Conservation (phyloP, 1,284 basidiomycete species). For the Xanthoconium separans region DNA sequence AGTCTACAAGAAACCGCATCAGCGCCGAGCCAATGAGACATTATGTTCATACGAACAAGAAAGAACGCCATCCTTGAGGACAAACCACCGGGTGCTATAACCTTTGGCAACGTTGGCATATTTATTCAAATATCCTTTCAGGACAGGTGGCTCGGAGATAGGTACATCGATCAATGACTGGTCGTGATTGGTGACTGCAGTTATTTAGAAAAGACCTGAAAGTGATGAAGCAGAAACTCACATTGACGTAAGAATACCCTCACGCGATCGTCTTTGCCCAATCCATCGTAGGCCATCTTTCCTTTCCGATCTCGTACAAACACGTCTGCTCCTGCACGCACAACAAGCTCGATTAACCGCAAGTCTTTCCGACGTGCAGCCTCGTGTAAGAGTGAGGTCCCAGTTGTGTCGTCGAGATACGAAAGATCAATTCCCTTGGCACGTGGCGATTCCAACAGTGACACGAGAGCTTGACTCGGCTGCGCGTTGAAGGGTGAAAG, state of each 20-base stretch:
- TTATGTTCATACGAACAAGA: slow-evolving; percentile 59
- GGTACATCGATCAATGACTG: slow-evolving; percentile 57
- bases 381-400: slow-evolving; percentile 83
- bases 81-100: slow-evolving; percentile 94
- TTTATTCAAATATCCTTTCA: slow-evolving; percentile 85
- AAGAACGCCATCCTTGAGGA: slow-evolving; percentile 82
- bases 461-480: slow-evolving; percentile 51
- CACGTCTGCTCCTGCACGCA: slow-evolving; percentile 87
- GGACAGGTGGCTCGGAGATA: slow-evolving; percentile 56
- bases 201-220: not conserved
- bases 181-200: slow-evolving; percentile 76
- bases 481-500: slow-evolving; percentile 47
- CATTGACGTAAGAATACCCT: slow-evolving; percentile 85
- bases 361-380: slow-evolving; percentile 84
- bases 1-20: slow-evolving; percentile 54
- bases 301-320: slow-evolving; percentile 84
- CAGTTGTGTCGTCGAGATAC: slow-evolving; percentile 76
- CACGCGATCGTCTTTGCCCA: slow-evolving; percentile 77
- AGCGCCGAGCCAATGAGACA: not conserved
- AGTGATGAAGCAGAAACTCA: slow-evolving; percentile 36
- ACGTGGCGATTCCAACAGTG: slow-evolving; percentile 63
- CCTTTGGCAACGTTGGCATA: slow-evolving; percentile 91
- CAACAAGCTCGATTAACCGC: slow-evolving; percentile 78
- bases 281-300: slow-evolving; percentile 71
- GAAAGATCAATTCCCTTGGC: slow-evolving; percentile 61